Percentiles rank a stretch among this genome's conserved stretches.
phyloP scores from a whole-genome alignment of 768 basidiomycete genomes.

The Mycena rebaudengoi region DNA sequence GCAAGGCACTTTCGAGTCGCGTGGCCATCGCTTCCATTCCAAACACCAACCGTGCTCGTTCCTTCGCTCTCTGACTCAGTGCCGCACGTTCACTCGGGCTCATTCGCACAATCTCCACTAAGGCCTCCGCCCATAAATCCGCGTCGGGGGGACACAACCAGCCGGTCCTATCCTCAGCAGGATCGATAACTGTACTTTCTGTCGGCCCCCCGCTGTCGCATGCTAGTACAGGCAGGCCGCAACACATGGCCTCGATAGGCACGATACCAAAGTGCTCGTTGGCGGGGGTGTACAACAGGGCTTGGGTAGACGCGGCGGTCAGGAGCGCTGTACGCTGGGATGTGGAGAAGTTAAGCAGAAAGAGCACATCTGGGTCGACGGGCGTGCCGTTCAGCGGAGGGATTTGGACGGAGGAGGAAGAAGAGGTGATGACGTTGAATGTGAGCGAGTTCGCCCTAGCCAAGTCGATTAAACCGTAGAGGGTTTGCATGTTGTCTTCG shows the following conservation, averaged over 20 bases:
- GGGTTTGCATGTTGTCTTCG: constrained; percentile 81
- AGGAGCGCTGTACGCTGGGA: constrained; percentile 86
- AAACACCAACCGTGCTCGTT: constrained; percentile 72
- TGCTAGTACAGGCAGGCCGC: constrained; percentile 89
- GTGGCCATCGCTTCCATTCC: constrained; percentile 79
- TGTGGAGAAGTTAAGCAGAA: constrained; percentile 93
- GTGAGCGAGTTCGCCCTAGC: constrained; percentile 63
- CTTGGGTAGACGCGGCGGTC: constrained; percentile 67
- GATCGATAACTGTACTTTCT: constrained; percentile 71
- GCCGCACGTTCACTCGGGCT: constrained; percentile 48
- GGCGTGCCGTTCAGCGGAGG: constrained; percentile 52
- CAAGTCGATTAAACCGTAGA: constrained; percentile 67
- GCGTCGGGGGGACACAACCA: constrained; percentile 75
- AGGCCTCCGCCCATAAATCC: constrained; percentile 73
- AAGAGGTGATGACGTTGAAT: constrained; percentile 51
- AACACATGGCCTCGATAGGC: constrained; percentile 94
- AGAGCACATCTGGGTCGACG: constrained; percentile 69
- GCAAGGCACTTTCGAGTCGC: constrained; percentile 63
- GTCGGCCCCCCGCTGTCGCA: constrained; percentile 90
- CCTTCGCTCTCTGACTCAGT: constrained; percentile 63
- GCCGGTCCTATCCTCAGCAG: constrained; percentile 67
- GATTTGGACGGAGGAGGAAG: constrained; percentile 28
- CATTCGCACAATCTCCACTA: constrained; percentile 66
- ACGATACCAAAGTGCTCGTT: constrained; percentile 99
- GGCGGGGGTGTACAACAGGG: constrained; percentile 89